A percentile compares a stretch with the other conserved stretches of the same genome.
phyloP scores from a whole-genome alignment of 345 rosid genomes.

The Acer yangbiense region DNA sequence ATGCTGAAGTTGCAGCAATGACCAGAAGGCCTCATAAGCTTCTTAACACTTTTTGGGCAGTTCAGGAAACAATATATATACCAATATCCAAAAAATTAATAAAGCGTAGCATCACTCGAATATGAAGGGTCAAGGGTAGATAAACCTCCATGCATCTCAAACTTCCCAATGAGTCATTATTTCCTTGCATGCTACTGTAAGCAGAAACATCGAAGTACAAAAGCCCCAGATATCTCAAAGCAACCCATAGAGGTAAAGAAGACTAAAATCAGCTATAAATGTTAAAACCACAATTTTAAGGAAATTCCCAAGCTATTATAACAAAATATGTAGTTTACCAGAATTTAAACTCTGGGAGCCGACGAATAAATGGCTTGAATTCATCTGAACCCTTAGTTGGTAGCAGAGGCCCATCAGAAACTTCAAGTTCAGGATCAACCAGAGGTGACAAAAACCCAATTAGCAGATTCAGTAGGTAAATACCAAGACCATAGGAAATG shows the following conservation, averaged over 20 bases:
- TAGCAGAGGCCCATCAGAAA: slow-evolving; percentile 72
- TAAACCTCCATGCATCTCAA: neutral
- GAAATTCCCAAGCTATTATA: neutral
- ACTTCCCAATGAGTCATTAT: neutral
- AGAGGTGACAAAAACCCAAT: slow-evolving; percentile 95
- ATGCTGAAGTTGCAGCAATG: too few species aligned
- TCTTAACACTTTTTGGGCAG: too few species aligned
- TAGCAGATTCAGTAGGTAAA: slow-evolving; percentile 81
- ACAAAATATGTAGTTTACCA: slow-evolving; percentile 51
- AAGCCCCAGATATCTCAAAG: slow-evolving; percentile 2
- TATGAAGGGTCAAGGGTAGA: neutral
- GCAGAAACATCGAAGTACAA: neutral
- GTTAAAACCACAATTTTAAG: neutral
- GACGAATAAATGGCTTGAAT: slow-evolving; percentile 93
- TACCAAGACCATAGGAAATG: slow-evolving; percentile 88
- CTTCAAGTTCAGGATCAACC: slow-evolving; percentile 84
- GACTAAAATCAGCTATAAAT: neutral
- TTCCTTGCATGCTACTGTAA: neutral
- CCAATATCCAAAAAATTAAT: neutral
- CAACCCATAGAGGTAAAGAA: neutral
- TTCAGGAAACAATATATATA: too few species aligned
- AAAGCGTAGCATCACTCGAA: neutral
- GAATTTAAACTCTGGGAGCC: slow-evolving; percentile 97
- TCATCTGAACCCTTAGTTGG: slow-evolving; percentile 97
- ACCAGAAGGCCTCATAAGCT: too few species aligned